Evolutionary conservation across 202 grass and related monocot genomes (phyloP).

Genomic region (Carex arenaria): DNA sequence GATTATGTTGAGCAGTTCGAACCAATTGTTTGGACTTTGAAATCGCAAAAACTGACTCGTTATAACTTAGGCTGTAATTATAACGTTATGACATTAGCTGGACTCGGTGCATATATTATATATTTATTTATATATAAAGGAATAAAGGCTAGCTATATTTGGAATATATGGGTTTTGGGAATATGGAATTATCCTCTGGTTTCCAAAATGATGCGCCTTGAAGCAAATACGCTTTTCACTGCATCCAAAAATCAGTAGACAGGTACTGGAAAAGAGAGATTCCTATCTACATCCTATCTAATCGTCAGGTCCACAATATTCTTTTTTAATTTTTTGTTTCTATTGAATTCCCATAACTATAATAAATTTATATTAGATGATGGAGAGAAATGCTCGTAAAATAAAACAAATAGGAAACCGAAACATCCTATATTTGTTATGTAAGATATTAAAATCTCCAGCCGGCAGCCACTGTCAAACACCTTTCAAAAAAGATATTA

Average conservation of each 20-base stretch:
- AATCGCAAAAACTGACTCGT: too few relatives aligned
- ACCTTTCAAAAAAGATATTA: too few relatives aligned
- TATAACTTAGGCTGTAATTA: too few relatives aligned
- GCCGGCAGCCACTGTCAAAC: too few relatives aligned
- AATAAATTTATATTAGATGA: background rate
- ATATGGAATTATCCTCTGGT: background rate
- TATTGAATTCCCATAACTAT: background rate
- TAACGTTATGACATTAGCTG: too few relatives aligned
- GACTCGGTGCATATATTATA: background rate
- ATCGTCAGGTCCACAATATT: background rate
- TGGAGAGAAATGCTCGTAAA: background rate
- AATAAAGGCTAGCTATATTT: background rate
- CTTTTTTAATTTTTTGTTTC: background rate
- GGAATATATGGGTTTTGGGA: background rate
- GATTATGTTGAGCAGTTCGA: too few relatives aligned
- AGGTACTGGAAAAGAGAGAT: background rate
- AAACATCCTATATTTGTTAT: too few relatives aligned
- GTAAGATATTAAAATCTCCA: too few relatives aligned
- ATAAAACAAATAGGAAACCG: background rate
- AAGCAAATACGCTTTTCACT: background rate
- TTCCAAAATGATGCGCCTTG: background rate
- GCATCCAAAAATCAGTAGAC: background rate
- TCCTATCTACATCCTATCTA: background rate
- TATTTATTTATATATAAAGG: background rate
- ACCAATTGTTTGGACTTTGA: too few relatives aligned